Conservation (phyloP, 441 rosid species). For the Gossypium armourianum region DNA sequence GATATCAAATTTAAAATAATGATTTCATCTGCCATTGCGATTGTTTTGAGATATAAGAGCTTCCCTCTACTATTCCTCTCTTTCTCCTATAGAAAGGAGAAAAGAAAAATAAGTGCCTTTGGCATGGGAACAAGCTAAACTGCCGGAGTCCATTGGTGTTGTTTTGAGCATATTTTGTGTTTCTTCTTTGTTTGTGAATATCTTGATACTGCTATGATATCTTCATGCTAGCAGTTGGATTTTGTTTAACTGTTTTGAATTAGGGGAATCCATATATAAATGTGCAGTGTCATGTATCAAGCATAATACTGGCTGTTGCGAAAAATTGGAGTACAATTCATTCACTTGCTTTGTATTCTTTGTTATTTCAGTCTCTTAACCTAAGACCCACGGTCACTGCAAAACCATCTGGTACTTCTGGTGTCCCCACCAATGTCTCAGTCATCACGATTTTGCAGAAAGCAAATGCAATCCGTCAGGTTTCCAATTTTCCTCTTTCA, state of each 20-base stretch:
- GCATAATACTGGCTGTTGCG: neutral
- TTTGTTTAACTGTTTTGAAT: neutral
- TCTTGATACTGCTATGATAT: neutral
- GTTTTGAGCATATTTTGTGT: neutral
- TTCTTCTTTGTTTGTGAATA: neutral
- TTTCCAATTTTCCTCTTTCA: slow-evolving; percentile 15
- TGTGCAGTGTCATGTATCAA: neutral
- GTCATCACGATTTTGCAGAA: slow-evolving; percentile 74
- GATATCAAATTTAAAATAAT: neutral
- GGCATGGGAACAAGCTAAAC: neutral
- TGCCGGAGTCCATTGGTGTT: too few species aligned
- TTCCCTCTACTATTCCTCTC: neutral
- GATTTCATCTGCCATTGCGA: neutral
- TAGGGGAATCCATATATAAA: neutral
- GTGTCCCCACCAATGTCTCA: slow-evolving; percentile 36
- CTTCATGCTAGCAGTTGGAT: neutral
- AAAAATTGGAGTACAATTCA: neutral
- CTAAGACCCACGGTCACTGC: slow-evolving; percentile 45
- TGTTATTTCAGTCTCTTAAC: slow-evolving; percentile 48
- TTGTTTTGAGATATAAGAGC: neutral
- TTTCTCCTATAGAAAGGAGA: neutral
- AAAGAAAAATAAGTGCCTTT: neutral
- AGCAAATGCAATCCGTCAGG: slow-evolving; percentile 92
- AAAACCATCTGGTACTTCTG: slow-evolving; percentile 30
- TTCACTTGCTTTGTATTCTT: neutral